phyloP scores from a whole-genome alignment of 805 yeast genomes.

The Kazachstania viticola region DNA sequence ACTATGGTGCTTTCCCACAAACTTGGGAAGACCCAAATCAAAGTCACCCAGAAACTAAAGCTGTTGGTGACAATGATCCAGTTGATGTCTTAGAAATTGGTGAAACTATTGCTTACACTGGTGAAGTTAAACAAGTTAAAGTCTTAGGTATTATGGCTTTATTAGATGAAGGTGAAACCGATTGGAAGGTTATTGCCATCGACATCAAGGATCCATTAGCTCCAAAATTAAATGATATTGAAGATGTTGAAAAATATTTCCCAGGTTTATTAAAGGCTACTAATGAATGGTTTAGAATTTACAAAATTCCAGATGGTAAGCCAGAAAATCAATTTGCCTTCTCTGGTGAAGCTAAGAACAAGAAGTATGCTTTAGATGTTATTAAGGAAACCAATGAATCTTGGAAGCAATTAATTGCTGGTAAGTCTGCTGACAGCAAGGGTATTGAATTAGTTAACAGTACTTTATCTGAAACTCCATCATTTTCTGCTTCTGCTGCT shows the following conservation, averaged over 20 bases:
- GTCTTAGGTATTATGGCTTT: constrained; percentile 90
- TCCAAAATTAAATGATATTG: constrained; percentile 73
- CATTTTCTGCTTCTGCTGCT: constrained; percentile 37
- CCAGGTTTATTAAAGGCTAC: constrained; percentile 93
- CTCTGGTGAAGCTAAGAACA: constrained; percentile 84
- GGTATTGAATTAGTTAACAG: constrained; percentile 71
- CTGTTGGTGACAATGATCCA: constrained; percentile 77
- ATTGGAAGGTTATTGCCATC: constrained; percentile 87
- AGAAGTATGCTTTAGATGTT: constrained; percentile 74
- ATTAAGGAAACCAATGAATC: constrained; percentile 74
- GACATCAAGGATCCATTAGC: constrained; percentile 86
- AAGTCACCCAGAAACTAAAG: constrained; percentile 54
- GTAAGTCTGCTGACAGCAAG: constrained; percentile 45
- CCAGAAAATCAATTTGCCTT: constrained; percentile 95
- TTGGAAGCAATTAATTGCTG: constrained; percentile 66
- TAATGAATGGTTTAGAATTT: constrained; percentile 95
- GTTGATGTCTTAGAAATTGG: constrained; percentile 81
- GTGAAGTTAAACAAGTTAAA: constrained; percentile 78
- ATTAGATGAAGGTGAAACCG: constrained; percentile 84
- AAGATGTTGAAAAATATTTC: constrained; percentile 78
- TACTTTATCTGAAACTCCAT: constrained; percentile 47
- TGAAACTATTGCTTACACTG: constrained; percentile 49
- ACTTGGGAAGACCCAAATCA: constrained; percentile 71
- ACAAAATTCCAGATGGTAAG: constrained; percentile 97
- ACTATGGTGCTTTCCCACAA: constrained; percentile 98